A percentile compares a stretch with the other conserved stretches of the same genome.
Conservation (phyloP, 345 rosid species). For the Boechera divaricarpa region DNA sequence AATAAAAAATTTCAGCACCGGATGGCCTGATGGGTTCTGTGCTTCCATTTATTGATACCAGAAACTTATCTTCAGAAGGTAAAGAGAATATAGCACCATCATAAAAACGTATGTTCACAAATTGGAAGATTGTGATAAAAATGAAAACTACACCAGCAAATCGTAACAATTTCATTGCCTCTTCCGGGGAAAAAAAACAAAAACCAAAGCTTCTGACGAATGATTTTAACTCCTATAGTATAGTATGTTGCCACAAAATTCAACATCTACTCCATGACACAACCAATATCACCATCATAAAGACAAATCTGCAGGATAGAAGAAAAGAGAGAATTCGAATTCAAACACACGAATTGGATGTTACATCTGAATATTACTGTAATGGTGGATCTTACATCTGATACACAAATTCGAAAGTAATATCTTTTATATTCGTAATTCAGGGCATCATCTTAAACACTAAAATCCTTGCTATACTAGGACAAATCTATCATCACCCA, state of each 20-base stretch:
- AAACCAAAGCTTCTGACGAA: neutral
- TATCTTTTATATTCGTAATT: too few species aligned
- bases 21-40: constrained; percentile 11
- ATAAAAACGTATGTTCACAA: constrained; percentile 59
- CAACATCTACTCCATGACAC: constrained; percentile 19
- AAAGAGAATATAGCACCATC: constrained; percentile 52
- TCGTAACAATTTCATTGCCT: constrained; percentile 61
- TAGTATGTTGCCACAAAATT: constrained; percentile 15
- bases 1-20: constrained; percentile 24
- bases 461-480: neutral
- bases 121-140: constrained; percentile 55
- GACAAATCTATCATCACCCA: neutral
- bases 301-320: constrained; percentile 26
- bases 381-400: constrained; percentile 17
- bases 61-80: constrained; percentile 54
- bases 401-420: neutral
- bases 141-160: constrained; percentile 50
- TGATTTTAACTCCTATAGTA: neutral
- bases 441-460: neutral
- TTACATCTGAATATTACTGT: constrained; percentile 1
- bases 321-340: constrained; percentile 7
- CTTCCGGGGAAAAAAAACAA: neutral
- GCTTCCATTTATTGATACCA: constrained; percentile 41
- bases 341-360: constrained; percentile 21
- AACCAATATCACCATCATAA: constrained; percentile 5